Base-by-base conservation (phyloP, 768 basidiomycete species). In the Lyophyllum semitale region DNA sequence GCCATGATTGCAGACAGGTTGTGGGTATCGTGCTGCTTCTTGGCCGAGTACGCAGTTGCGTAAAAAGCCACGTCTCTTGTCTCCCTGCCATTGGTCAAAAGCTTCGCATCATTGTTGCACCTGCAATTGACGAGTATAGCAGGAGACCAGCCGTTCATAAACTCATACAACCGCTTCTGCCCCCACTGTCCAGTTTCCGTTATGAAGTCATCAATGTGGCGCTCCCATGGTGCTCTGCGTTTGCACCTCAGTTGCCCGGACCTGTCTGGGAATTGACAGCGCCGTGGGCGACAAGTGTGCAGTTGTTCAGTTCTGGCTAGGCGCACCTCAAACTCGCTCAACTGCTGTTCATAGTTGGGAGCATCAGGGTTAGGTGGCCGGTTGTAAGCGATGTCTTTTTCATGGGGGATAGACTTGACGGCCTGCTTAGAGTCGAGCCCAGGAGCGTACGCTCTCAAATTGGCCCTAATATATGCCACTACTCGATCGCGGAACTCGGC, bases 81-180 rank as follows among this genome's bases (percentile, higher is more conserved):
- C 7, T 53, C 51, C 4, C 8, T 2, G 8, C 51, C 52, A 27
- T 35, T 73, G 0, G 72, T 75, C 0, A 80, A 20, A 0, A 81
- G 54, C 45, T 81, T 81, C 0, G 42, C 41, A 51, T 82, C 74
- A 49, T 79, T 71, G 53, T 82, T 81, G 53, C 71, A 76, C 0
- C 65, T 57, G 0, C 51, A 48, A 26, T 62, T 58, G 4, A 67
- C 26, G 0, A 67, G 26, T 1, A 78, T 58, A 0, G 48, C 49
- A 0, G 72, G 73, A 12, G 47, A 62, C 65, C 64, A 73, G 1
- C 48, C 61, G 40, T 72, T 73, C 11, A 74, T 41, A 35, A 54
- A 67, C 0, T 13, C 59, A 44, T 63, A 70, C 0, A 60, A 15
- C 0, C 68, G 48, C 46, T 68, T 66, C 15, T 48, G 60, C 0